These are phyloP conservation scores for Aspergillus sp. DNA, from an alignment of 2,329 filamentous ascomycete genomes.

Conservation along the genomic window DNA sequence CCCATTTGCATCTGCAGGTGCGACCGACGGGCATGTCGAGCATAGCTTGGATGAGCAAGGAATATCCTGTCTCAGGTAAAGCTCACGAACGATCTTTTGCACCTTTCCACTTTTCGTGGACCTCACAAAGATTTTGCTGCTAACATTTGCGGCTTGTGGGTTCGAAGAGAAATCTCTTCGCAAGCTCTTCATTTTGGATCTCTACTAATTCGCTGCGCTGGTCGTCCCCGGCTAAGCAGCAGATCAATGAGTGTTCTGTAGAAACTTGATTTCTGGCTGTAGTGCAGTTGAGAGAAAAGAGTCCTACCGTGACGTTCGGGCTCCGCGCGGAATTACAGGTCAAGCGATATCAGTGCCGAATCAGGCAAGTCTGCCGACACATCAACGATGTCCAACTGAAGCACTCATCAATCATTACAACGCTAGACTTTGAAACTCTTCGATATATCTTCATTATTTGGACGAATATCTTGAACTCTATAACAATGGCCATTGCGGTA, in stretches of 20 bases:
- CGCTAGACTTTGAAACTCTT: background rate
- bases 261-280: conserved; percentile 12
- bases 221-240: conserved; percentile 3
- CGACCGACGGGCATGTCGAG: conserved; percentile 62
- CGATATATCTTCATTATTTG: background rate
- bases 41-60: conserved; percentile 93
- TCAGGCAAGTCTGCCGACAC: conserved; percentile 18
- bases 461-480: background rate
- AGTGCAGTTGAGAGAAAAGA: conserved; percentile 2
- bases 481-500: conserved; percentile 25
- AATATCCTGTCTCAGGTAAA: conserved; percentile 94
- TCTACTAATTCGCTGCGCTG: conserved; percentile 9
- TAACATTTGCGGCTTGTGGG: conserved; percentile 63
- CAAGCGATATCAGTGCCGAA: conserved; percentile 10
- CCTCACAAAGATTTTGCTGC: conserved; percentile 91
- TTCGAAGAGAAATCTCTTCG: conserved; percentile 51
- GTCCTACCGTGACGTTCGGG: conserved; percentile 8
- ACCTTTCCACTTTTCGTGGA: conserved; percentile 95
- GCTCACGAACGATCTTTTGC: conserved; percentile 95
- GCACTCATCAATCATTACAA: background rate
- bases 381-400: background rate
- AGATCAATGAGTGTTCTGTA: background rate
- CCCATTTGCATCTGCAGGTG: conserved; percentile 72
- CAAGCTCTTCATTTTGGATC: conserved; percentile 53
- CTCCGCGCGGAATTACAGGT: conserved; percentile 10